These are phyloP conservation scores for Pythium grandisporangium DNA, from an alignment of 352 stramenopile genomes.

Conservation along the genomic window DNA sequence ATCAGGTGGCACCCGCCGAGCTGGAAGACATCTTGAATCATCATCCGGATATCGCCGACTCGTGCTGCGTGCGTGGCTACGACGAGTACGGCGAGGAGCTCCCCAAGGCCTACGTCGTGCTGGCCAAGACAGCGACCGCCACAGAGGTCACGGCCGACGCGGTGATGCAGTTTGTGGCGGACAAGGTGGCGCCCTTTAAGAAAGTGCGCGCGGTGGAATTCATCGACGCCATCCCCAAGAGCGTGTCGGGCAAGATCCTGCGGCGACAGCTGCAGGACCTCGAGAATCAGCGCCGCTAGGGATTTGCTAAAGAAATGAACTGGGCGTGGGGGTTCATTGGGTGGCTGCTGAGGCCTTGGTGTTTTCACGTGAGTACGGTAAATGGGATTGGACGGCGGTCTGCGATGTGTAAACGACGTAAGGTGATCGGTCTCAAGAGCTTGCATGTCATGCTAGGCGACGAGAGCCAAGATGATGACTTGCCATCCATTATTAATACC, in stretches of 20 bases:
- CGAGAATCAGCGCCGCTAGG: constrained; percentile 4
- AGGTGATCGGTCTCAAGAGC: too few species aligned
- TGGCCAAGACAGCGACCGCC: constrained; percentile 25
- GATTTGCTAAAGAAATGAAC: too few species aligned
- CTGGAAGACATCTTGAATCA: constrained; percentile 88
- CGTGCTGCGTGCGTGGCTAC: constrained; percentile 36
- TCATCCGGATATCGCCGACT: constrained; percentile 42
- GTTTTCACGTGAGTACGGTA: too few species aligned
- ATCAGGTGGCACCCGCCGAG: constrained; percentile 89
- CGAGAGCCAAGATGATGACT: too few species aligned
- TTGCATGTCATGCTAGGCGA: too few species aligned
- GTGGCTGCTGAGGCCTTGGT: too few species aligned
- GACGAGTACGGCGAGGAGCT: constrained; percentile 72
- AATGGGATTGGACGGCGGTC: too few species aligned
- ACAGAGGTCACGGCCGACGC: constrained; percentile 47
- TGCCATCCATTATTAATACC: too few species aligned
- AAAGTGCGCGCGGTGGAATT: constrained; percentile 77
- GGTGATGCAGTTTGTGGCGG: constrained; percentile 74
- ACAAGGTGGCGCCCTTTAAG: constrained; percentile 69
- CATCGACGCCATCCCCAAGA: constrained; percentile 87
- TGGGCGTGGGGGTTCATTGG: too few species aligned
- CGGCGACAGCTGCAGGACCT: constrained; percentile 56
- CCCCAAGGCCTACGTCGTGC: constrained; percentile 88
- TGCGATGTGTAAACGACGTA: too few species aligned
- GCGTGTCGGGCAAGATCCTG: constrained; percentile 88